Base-by-base conservation (phyloP, 2,329 filamentous ascomycete species). In the Onygenales sp. region DNA sequence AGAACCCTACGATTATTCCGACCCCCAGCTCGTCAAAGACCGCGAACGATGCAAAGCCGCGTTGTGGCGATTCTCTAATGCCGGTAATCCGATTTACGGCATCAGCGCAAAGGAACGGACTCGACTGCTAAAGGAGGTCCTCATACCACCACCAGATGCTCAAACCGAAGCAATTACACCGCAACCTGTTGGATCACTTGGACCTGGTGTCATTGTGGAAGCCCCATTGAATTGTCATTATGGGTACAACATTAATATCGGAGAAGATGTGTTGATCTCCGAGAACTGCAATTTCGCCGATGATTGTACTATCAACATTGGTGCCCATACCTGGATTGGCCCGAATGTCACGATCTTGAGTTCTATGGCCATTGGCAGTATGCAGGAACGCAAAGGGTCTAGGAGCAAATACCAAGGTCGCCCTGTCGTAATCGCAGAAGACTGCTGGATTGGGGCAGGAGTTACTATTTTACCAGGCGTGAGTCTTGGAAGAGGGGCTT, bases 191-290 rank as follows among this genome's bases (percentile, higher is more conserved):
- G 52, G 87, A 81, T 53, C 80, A 27, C 80, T 93, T 4, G 88
- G 88, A n/a, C 80, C 84, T 13, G 82, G 85, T 52, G 85, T 88
- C 4, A 77, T 85, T 42, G 86, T 98, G 31, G 89, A 95, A 63
- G 83, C 87, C 2, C 92, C 92, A 0, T 97, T 98, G 68, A 84
- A 79, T 46, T 96, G 92, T 67, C 90, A 96, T 63, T 96, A 96
- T 64, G 93, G 93, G 0, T 97, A 95, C 73, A 97, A 98, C 67
- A 86, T 97, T 62, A 80, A 81, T 47, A 87, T 98, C 59, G 91
- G 88, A 10, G 85, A 91, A 61, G 85, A 93, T 58, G 88, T 94
- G 2, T 81, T 85, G 52, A 87, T 98, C 59, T 88, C 86, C 14
- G 81, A 87, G 52, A 87, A 88, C 63, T 96, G 91, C 69, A 85